A percentile compares a stretch with the other conserved stretches of the same genome.
Evolutionary conservation across 2,329 filamentous ascomycete genomes (phyloP).

Genomic region (Fusarium siculi): DNA sequence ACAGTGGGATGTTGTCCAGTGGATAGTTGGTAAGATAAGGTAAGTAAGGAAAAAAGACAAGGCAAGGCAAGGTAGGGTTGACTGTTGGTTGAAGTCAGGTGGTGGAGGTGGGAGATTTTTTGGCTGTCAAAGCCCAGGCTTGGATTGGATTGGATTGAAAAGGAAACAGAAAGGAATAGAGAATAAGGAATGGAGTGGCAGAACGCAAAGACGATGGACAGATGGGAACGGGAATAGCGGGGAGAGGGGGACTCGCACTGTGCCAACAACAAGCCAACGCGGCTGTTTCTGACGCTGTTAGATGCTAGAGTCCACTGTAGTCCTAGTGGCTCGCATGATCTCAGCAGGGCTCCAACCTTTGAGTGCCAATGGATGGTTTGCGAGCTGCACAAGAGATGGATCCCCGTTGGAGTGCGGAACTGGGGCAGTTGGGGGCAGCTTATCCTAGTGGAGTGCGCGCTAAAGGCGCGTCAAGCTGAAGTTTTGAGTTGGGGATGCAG

Average conservation of each 20-base stretch:
- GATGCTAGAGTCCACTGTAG: conserved; percentile 34
- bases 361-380: conserved; percentile 16
- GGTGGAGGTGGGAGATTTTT: conserved; percentile 44
- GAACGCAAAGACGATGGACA: conserved; percentile 39
- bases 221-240: conserved; percentile 45
- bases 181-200: conserved; percentile 36
- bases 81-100: conserved; percentile 20
- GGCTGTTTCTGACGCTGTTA: conserved; percentile 30
- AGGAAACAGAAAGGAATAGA: conserved; percentile 36
- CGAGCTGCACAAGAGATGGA: conserved; percentile 23
- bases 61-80: conserved; percentile 13
- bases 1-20: conserved; percentile 30
- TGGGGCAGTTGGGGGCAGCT: conserved; percentile 38
- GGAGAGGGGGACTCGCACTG: conserved; percentile 30
- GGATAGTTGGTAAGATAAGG: conserved; percentile 10
- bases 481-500: conserved; percentile 1
- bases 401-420: conserved; percentile 10
- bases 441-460: conserved; percentile 31
- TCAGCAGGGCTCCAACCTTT: conserved; percentile 15
- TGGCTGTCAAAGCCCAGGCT: conserved; percentile 40
- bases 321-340: conserved; percentile 26
- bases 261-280: conserved; percentile 13
- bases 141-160: conserved; percentile 17
- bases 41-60: neutral
- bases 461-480: conserved; percentile 33